phyloP scores from a whole-genome alignment of 306 rosid genomes.

The Citrullus colocynthis region DNA sequence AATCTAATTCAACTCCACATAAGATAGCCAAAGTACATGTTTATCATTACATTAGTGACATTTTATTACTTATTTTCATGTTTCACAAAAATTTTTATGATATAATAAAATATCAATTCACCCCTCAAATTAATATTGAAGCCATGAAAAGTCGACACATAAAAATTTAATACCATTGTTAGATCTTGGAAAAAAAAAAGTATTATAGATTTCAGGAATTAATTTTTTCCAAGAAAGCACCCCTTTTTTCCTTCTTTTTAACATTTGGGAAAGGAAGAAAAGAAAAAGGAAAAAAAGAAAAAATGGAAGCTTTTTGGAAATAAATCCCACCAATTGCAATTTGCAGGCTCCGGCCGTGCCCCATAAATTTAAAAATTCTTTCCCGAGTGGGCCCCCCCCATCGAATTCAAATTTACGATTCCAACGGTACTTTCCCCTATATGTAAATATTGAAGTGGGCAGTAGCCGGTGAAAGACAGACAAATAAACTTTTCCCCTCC shows the following conservation, averaged over 20 bases:
- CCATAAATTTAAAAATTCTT: constrained; percentile 4
- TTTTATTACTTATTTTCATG: too few relatives aligned
- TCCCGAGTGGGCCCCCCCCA: constrained; percentile 5
- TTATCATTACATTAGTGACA: too few relatives aligned
- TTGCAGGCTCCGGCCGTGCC: not conserved
- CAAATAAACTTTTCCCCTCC: not conserved
- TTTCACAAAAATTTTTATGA: too few relatives aligned
- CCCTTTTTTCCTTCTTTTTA: not conserved
- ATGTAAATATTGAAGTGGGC: not conserved
- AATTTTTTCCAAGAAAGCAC: not conserved
- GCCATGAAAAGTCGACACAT: too few relatives aligned
- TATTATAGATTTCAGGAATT: not conserved
- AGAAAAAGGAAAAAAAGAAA: not conserved
- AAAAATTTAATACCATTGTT: too few relatives aligned
- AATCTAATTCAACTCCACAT: too few relatives aligned
- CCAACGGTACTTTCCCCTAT: constrained; percentile 18
- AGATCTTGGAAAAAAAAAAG: too few relatives aligned
- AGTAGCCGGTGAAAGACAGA: constrained; percentile 18
- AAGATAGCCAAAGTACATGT: too few relatives aligned
- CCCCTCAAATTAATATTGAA: too few relatives aligned
- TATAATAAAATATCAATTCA: too few relatives aligned
- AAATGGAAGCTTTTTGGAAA: not conserved
- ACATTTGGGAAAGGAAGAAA: not conserved
- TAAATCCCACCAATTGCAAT: not conserved
- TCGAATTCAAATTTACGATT: not conserved